phyloP scores from a whole-genome alignment of 2,329 filamentous ascomycete genomes.

The Daldinia sp. region DNA sequence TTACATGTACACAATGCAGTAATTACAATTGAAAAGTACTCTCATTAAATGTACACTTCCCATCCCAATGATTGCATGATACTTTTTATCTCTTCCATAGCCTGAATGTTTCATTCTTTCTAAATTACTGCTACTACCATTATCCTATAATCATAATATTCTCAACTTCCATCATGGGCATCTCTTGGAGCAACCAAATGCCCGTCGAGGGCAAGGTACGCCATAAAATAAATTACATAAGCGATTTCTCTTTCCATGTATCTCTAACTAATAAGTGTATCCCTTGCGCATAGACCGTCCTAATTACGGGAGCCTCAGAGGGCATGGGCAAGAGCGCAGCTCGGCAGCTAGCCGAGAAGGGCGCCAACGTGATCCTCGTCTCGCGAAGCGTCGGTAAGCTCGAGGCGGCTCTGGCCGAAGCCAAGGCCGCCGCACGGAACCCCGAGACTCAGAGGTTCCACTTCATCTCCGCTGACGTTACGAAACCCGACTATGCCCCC shows the following conservation, averaged over 20 bases:
- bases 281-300: constrained; percentile 74
- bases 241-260: constrained; percentile 21
- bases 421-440: constrained; percentile 70
- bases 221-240: constrained; percentile 26
- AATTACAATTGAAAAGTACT: neutral
- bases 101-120: constrained; percentile 26
- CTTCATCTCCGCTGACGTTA: constrained; percentile 86
- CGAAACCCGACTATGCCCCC: constrained; percentile 74
- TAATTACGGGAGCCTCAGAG: constrained; percentile 92
- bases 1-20: neutral
- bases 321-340: constrained; percentile 87
- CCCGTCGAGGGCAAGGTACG: constrained; percentile 84
- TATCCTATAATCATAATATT: constrained; percentile 51
- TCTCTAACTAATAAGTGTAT: constrained; percentile 6
- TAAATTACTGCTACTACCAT: constrained; percentile 41
- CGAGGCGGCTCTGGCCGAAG: constrained; percentile 71
- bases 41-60: constrained; percentile 6
- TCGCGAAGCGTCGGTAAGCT: constrained; percentile 83
- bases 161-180: constrained; percentile 69
- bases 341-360: constrained; percentile 80
- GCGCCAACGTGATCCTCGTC: constrained; percentile 88
- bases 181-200: constrained; percentile 79
- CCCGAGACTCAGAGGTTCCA: constrained; percentile 80
- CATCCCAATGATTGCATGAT: constrained; percentile 7
- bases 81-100: constrained; percentile 36